Conservation (phyloP, 2,329 filamentous ascomycete genomes). For the Pseudogymnoascus sp. region DNA sequence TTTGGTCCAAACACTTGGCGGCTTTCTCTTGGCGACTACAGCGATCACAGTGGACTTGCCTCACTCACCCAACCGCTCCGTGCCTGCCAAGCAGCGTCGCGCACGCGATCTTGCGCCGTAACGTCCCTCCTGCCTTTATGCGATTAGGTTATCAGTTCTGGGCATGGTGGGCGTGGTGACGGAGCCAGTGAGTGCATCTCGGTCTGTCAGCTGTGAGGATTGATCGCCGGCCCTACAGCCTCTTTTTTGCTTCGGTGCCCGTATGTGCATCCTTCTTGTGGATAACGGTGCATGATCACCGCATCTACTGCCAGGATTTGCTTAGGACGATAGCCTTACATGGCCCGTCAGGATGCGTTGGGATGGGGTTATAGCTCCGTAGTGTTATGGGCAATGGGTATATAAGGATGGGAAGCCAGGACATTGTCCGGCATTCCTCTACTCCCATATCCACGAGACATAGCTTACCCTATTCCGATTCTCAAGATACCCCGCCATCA, state of each 20-base stretch:
- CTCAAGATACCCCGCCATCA: neutral
- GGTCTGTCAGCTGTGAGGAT: neutral
- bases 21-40: neutral
- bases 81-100: neutral
- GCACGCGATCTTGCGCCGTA: neutral
- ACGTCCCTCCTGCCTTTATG: slow-evolving; percentile 3
- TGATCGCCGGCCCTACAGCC: neutral
- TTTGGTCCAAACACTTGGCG: neutral
- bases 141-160: slow-evolving; percentile 6
- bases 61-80: neutral
- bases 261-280: neutral
- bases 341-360: neutral
- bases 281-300: neutral
- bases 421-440: neutral
- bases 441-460: neutral
- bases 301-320: neutral
- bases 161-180: neutral
- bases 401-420: neutral
- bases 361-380: neutral
- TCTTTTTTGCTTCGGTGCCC: neutral
- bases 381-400: neutral
- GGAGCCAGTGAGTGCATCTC: neutral
- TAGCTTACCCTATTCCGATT: neutral
- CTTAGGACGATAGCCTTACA: neutral
- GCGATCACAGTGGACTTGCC: neutral